Evolutionary conservation across 306 rosid species (phyloP), one percentile per base, ranked within the genome.

Genomic region (Rubus parviflorus): DNA sequence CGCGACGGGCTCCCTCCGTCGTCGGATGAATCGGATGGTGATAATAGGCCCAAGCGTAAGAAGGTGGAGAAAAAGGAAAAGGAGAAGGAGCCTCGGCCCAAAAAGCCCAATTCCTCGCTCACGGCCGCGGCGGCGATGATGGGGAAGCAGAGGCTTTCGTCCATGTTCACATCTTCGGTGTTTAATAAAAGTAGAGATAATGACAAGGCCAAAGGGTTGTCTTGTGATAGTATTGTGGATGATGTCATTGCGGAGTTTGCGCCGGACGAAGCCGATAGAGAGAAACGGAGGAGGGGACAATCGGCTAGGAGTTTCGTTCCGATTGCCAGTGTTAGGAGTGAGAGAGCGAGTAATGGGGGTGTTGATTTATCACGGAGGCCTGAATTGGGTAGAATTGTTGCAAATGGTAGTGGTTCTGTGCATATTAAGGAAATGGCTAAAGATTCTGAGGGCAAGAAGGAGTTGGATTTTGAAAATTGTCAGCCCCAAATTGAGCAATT

Each of bases 101-200:
- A 86, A 67, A 90, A 86, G 14, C 76, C 90, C 10, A 83, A 90
- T 70, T 66, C 97, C 17, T 87, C 97, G 17, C 89, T 95, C 0
- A 83, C 96, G 8, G 97, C 97, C 3, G 98, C 98, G 22, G 97
- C 97, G 0, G 90, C 94, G 37, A 89, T 90, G 92, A 92, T 90
- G 86, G 98, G 97, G 20, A 81, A 85, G 63, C 92, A 89, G 75
- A 88, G 90, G 65, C 77, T 95, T 40, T 92, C 97, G 16, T 95
- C 98, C 19, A 92, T 95, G 97, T 92, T 90, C 64, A 95, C 98
- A 40, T 90, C 93, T 0, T 85, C 93, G 8, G 84, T 82, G 66
- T 95, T 92, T 48, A 91, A 84, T 88, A 89, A 88, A 49, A 76
- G 57, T 45, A 89, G 83, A 79, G 97, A 92, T 10, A 35, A 37